Evolutionary conservation across 495 filamentous ascomycete species (phyloP).

Genomic region (Penicillium nucicola): DNA sequence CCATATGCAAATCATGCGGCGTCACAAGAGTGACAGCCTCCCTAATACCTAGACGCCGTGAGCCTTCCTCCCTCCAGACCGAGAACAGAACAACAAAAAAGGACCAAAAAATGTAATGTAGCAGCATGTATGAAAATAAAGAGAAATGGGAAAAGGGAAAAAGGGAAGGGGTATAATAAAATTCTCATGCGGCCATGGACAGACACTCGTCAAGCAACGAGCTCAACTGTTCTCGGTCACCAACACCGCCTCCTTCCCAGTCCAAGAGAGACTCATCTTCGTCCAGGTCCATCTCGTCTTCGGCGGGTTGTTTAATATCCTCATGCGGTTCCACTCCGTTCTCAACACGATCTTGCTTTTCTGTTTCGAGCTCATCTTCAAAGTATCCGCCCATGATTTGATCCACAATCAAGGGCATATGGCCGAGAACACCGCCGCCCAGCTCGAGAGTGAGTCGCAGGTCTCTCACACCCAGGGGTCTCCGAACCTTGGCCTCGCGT

Average conservation of each 20-base stretch:
- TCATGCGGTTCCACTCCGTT: conserved; percentile 27
- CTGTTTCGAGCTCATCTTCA: conserved; percentile 70
- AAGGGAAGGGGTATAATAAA: conserved; percentile 13
- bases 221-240: conserved; percentile 63
- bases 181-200: conserved; percentile 43
- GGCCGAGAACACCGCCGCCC: conserved; percentile 67
- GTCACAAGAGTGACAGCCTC: conserved; percentile 5
- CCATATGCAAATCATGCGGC: conserved; percentile 22
- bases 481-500: conserved; percentile 61
- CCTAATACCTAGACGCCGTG: conserved; percentile 26
- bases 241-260: conserved; percentile 69
- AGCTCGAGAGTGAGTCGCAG: conserved; percentile 71
- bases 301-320: conserved; percentile 33
- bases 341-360: conserved; percentile 45
- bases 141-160: conserved; percentile 7
- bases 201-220: conserved; percentile 65
- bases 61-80: conserved; percentile 18
- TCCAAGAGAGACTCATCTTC: conserved; percentile 49
- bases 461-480: conserved; percentile 73
- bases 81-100: conserved; percentile 13
- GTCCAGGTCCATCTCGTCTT: conserved; percentile 64
- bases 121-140: conserved; percentile 12
- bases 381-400: conserved; percentile 69
- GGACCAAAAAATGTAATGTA: neutral
- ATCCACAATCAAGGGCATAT: conserved; percentile 71